phyloP scores from a whole-genome alignment of 352 stramenopile genomes.

The Pythium angustatum region DNA sequence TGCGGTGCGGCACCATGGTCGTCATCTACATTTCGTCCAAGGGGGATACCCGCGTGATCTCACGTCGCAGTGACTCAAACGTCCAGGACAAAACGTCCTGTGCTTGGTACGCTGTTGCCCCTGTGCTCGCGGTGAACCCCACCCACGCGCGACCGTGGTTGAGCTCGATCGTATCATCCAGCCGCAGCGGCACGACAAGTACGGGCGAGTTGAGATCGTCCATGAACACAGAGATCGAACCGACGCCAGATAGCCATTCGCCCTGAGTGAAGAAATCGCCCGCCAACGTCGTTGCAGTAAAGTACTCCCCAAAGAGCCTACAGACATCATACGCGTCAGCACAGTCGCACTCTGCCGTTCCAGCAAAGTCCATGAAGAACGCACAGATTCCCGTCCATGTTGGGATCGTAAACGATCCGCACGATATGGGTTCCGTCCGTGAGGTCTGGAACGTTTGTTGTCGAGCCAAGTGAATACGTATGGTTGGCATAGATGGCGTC shows the following conservation, averaged over 20 bases:
- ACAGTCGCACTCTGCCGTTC: neutral
- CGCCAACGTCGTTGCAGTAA: conserved; percentile 52
- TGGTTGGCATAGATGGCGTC: conserved; percentile 64
- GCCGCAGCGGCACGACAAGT: conserved; percentile 83
- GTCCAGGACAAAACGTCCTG: conserved; percentile 88
- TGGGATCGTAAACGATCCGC: conserved; percentile 75
- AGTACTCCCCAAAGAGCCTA: conserved; percentile 62
- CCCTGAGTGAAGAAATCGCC: conserved; percentile 71
- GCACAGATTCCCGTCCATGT: conserved; percentile 63
- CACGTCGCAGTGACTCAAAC: conserved; percentile 61
- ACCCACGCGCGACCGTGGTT: conserved; percentile 87
- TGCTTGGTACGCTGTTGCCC: conserved; percentile 78
- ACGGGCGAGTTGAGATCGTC: conserved; percentile 79
- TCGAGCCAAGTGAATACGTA: conserved; percentile 70
- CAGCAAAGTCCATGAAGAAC: conserved; percentile 25
- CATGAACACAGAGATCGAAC: conserved; percentile 86
- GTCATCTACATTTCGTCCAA: conserved; percentile 6
- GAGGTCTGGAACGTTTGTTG: conserved; percentile 76
- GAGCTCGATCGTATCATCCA: conserved; percentile 80
- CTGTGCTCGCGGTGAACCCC: conserved; percentile 92
- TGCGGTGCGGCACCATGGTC: neutral
- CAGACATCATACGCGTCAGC: conserved; percentile 6
- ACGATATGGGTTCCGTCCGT: conserved; percentile 67
- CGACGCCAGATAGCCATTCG: conserved; percentile 61
- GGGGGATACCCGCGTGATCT: conserved; percentile 25